These are phyloP conservation scores for Mycena filopes DNA, from an alignment of 768 basidiomycete species.

Conservation along the genomic window DNA sequence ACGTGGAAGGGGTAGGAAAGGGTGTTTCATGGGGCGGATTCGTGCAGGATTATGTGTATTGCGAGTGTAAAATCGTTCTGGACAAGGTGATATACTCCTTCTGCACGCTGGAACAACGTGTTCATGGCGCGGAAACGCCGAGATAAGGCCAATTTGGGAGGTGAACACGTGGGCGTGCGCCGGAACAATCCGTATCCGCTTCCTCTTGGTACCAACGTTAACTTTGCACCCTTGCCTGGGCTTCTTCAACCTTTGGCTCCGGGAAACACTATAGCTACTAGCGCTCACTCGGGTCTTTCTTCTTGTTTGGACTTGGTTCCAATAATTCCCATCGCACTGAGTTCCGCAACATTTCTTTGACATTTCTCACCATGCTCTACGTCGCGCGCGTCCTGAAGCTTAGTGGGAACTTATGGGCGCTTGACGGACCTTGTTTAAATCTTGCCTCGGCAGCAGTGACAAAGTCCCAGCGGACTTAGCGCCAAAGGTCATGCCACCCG, in stretches of 20 bases:
- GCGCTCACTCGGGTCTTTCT: too few species aligned
- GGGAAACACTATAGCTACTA: too few species aligned
- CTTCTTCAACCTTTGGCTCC: not conserved
- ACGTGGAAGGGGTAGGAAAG: not conserved
- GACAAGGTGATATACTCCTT: not conserved
- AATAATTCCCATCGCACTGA: too few species aligned
- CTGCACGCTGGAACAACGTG: conserved; percentile 20
- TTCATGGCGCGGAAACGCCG: not conserved
- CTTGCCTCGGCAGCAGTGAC: not conserved
- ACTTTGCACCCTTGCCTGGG: not conserved
- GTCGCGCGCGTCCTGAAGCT: not conserved
- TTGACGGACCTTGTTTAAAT: conserved; percentile 23
- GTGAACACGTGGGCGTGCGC: conserved; percentile 2
- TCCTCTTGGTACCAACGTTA: not conserved
- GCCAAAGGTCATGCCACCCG: conserved; percentile 28
- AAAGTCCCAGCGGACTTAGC: conserved; percentile 13
- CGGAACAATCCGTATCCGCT: too few species aligned
- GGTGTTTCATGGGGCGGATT: too few species aligned
- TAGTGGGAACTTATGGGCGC: conserved; percentile 21
- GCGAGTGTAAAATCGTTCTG: not conserved
- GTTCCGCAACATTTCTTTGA: too few species aligned
- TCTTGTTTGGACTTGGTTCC: too few species aligned
- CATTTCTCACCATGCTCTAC: too few species aligned
- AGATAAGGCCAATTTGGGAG: not conserved
- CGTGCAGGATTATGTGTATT: conserved; percentile 16